Base-by-base conservation (phyloP, 192 early-diverging fungal species). In the Backusella tarrabulga region DNA sequence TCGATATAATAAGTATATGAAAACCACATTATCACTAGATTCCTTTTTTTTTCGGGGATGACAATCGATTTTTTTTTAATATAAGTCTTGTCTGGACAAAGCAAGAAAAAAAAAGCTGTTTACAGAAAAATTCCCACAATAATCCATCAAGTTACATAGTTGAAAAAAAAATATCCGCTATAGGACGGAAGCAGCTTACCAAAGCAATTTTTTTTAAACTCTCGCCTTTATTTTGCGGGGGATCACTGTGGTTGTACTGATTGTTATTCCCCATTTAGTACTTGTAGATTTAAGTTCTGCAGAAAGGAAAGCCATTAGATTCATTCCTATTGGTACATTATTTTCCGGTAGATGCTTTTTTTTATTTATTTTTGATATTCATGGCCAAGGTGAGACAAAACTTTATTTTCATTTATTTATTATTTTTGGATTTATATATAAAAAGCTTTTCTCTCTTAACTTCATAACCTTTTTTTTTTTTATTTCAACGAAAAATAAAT, bases 161-260 rank as follows among this genome's bases (percentile, higher is more conserved):
- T 5, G 9, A 63, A 63, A 60, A 26, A 23, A 63, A 63, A 63
- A 63, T 63, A 29, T 26, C 56, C 56, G 56, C 56, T 4, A 63
- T 50, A 50, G 46, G 56, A 29, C 3, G 11, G 2, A 63, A 63
- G 21, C 12, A 63, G 56, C 56, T 63, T 63, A 63, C 56, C 56
- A 63, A 63, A 63, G 56, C 56, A 63, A 23, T 50, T 6, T 19
- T 63, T 63, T 63, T 63, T 63, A 63, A 63, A 63, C 56, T 63
- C 56, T 63, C 56, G 26, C 9, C 23, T 9, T 63, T 23, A 14
- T 29, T 26, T 26, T 63, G 56, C 29, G 56, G 26, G 56, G 26
- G 21, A 63, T 63, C 56, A 21, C 56, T 63, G 1, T 14, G 46
- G 56, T 63, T 63, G 12, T 4, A 63, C 56, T 63, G 11, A 63